Evolutionary conservation across 305 asterid species (phyloP).

Genomic region (Fraxinus sp.): DNA sequence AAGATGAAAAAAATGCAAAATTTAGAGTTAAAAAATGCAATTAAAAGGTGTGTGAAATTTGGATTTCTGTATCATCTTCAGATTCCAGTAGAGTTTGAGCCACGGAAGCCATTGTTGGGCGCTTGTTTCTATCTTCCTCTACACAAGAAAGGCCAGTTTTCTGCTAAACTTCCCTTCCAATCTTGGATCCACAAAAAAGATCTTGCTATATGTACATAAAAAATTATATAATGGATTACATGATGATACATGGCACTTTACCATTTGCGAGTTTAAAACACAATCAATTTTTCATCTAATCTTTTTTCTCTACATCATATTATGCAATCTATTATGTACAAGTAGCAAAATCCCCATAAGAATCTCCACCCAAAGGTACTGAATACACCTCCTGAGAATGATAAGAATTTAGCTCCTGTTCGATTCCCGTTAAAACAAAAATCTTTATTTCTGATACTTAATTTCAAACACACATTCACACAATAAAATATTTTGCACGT

Average conservation of each 20-base stretch:
- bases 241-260: too few species aligned
- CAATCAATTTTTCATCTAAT: too few species aligned
- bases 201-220: too few species aligned
- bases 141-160: conserved; percentile 29
- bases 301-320: too few species aligned
- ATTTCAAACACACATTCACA: too few species aligned
- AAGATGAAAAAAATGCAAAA: not conserved
- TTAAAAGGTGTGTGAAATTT: not conserved
- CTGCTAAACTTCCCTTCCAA: conserved; percentile 26
- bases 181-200: conserved; percentile 26
- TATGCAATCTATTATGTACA: too few species aligned
- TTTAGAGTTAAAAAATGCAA: not conserved
- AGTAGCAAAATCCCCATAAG: too few species aligned
- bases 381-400: not conserved
- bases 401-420: not conserved
- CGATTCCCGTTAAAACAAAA: too few species aligned
- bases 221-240: too few species aligned
- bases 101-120: conserved; percentile 38
- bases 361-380: conserved; percentile 30
- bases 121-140: conserved; percentile 34
- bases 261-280: too few species aligned
- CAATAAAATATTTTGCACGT: too few species aligned
- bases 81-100: conserved; percentile 30
- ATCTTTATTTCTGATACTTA: too few species aligned
- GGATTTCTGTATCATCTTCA: conserved; percentile 10